Evolutionary conservation across 129 eudicot species (phyloP).

Genomic region (Flaveria ramosissima): DNA sequence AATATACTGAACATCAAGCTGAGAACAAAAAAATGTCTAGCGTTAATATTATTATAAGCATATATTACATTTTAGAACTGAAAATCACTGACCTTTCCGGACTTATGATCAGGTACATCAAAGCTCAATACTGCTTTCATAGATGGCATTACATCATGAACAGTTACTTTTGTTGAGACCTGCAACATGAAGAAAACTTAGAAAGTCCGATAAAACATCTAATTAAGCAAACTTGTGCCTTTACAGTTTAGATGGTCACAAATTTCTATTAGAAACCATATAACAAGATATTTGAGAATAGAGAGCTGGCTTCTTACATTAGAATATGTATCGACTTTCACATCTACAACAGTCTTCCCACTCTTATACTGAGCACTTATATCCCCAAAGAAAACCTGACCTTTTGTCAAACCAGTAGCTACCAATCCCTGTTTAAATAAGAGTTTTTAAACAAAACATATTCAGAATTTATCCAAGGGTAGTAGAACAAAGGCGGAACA

Average conservation of each 20-base stretch:
- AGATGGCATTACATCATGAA: constrained; percentile 56
- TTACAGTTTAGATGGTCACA: not conserved
- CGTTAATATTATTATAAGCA: constrained; percentile 1
- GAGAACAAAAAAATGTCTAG: constrained; percentile 20
- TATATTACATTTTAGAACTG: not conserved
- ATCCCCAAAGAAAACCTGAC: constrained; percentile 79
- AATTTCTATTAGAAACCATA: not conserved
- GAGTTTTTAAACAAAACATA: not conserved
- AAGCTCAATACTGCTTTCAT: constrained; percentile 76
- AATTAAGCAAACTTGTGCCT: not conserved
- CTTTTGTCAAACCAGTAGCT: constrained; percentile 84
- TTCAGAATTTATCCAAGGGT: not conserved
- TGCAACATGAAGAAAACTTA: constrained; percentile 34
- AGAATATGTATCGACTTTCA: constrained; percentile 88
- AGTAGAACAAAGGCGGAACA: not conserved
- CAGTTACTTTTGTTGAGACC: constrained; percentile 83
- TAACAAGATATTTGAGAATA: not conserved
- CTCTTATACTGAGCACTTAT: constrained; percentile 72
- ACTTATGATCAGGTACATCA: constrained; percentile 90
- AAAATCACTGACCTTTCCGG: constrained; percentile 74
- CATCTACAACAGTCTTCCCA: constrained; percentile 75
- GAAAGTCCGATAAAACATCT: not conserved
- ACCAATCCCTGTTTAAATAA: constrained; percentile 64
- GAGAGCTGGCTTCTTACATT: constrained; percentile 54
- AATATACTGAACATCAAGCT: constrained; percentile 86